Evolutionary conservation across 805 yeast genomes (phyloP).

Genomic region (Candida hungchunana): DNA sequence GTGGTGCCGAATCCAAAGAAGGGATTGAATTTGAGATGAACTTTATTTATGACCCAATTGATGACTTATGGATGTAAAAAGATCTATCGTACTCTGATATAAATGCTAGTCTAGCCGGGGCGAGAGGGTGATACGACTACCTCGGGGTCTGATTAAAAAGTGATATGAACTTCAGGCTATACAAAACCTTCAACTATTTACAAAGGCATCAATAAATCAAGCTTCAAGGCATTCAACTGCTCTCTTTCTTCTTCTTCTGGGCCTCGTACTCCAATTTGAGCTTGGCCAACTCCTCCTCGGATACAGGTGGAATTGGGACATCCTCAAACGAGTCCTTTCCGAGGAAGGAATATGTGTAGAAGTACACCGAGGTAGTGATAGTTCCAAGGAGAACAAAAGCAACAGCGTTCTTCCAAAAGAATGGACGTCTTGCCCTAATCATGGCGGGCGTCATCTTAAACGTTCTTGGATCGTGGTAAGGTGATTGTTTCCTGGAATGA

Average conservation of each 20-base stretch:
- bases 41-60: background rate
- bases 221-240: background rate
- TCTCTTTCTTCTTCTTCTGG: conserved; percentile 20
- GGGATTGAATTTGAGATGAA: too few relatives aligned
- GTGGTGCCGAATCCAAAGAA: too few relatives aligned
- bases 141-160: background rate
- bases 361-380: conserved; percentile 64
- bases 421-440: conserved; percentile 85
- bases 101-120: too few relatives aligned
- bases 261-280: conserved; percentile 70
- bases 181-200: conserved; percentile 10
- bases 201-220: conserved; percentile 3
- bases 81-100: too few relatives aligned
- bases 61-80: too few relatives aligned
- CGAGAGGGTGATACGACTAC: background rate
- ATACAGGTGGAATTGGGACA: conserved; percentile 91
- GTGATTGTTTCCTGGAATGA: conserved; percentile 31
- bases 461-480: conserved; percentile 60
- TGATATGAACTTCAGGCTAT: too few relatives aligned
- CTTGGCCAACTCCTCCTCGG: conserved; percentile 68
- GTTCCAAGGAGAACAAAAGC: conserved; percentile 55
- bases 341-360: conserved; percentile 60
- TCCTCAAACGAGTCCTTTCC: conserved; percentile 81
- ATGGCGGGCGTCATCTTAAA: conserved; percentile 92
- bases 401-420: conserved; percentile 69